These are phyloP conservation scores for Papiliotrema laurentii DNA, from an alignment of 1,284 basidiomycete species.

Conservation along the genomic window DNA sequence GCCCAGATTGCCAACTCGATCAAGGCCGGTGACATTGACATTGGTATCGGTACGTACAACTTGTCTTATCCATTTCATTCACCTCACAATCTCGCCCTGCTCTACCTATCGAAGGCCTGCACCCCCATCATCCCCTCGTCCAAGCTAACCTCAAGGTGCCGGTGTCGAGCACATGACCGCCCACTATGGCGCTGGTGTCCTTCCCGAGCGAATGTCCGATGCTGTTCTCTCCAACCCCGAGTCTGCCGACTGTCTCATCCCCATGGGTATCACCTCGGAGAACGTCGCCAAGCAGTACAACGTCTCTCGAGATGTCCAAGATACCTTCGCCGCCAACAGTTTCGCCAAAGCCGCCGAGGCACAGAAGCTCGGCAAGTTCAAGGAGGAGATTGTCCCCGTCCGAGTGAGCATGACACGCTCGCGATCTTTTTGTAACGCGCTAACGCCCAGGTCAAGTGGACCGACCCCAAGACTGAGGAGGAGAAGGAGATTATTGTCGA, in stretches of 20 bases:
- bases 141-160: conserved; percentile 56
- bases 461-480: conserved; percentile 82
- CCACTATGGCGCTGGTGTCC: conserved; percentile 68
- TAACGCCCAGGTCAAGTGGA: conserved; percentile 55
- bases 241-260: conserved; percentile 86
- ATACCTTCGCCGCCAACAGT: conserved; percentile 75
- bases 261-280: conserved; percentile 97
- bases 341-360: conserved; percentile 80
- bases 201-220: conserved; percentile 73
- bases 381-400: conserved; percentile 84
- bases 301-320: conserved; percentile 77
- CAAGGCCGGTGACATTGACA: conserved; percentile 73
- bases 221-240: conserved; percentile 71
- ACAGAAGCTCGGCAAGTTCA: conserved; percentile 85
- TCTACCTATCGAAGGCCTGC: background rate
- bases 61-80: too few relatives aligned
- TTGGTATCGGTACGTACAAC: conserved; percentile 79
- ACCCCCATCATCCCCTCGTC: conserved; percentile 4
- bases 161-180: conserved; percentile 96
- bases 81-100: background rate
- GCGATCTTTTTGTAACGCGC: background rate
- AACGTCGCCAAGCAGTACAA: conserved; percentile 83
- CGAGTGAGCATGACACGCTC: conserved; percentile 47
- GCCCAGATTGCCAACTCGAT: conserved; percentile 89
- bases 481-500: conserved; percentile 74